A percentile compares a stretch with the other conserved stretches of the same genome.
These are phyloP conservation scores for Citrus mangshanensis DNA, from an alignment of 345 rosid genomes.

Conservation along the genomic window DNA sequence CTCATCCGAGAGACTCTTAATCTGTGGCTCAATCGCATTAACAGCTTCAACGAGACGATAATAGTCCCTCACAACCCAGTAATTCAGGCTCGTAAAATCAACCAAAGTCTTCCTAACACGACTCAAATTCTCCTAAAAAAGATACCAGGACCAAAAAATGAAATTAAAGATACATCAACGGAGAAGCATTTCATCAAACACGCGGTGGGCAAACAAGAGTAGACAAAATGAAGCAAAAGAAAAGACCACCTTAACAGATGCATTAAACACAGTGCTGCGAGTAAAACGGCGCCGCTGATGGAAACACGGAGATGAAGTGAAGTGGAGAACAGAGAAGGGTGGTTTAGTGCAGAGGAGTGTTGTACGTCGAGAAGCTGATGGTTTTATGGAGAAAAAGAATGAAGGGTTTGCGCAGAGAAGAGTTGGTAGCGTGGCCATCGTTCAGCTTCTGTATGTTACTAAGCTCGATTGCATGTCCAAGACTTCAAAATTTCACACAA, in stretches of 20 bases:
- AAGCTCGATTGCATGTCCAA: background rate
- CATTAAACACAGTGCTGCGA: slow-evolving; percentile 15
- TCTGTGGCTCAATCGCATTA: slow-evolving; percentile 53
- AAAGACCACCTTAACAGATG: slow-evolving; percentile 45
- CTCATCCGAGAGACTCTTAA: slow-evolving; percentile 62
- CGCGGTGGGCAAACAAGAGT: slow-evolving; percentile 22
- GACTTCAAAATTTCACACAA: background rate
- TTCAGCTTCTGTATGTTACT: background rate
- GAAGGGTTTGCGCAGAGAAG: slow-evolving; percentile 19
- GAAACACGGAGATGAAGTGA: slow-evolving; percentile 18
- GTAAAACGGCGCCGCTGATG: slow-evolving; percentile 19
- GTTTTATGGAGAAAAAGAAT: slow-evolving; percentile 24
- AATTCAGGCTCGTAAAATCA: slow-evolving; percentile 62
- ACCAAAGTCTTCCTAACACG: slow-evolving; percentile 41
- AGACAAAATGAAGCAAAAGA: background rate
- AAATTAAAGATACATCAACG: background rate
- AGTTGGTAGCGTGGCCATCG: slow-evolving; percentile 37
- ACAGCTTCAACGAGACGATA: slow-evolving; percentile 73
- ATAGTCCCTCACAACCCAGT: slow-evolving; percentile 90
- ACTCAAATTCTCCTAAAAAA: slow-evolving; percentile 44
- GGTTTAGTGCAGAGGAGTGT: slow-evolving; percentile 24
- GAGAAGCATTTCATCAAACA: slow-evolving; percentile 51
- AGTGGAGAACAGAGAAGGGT: slow-evolving; percentile 17
- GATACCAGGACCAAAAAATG: background rate
- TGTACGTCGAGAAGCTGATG: slow-evolving; percentile 20